Base-by-base conservation (phyloP, 2,329 filamentous ascomycete genomes). In the Ophiostoma triangulosporum region DNA sequence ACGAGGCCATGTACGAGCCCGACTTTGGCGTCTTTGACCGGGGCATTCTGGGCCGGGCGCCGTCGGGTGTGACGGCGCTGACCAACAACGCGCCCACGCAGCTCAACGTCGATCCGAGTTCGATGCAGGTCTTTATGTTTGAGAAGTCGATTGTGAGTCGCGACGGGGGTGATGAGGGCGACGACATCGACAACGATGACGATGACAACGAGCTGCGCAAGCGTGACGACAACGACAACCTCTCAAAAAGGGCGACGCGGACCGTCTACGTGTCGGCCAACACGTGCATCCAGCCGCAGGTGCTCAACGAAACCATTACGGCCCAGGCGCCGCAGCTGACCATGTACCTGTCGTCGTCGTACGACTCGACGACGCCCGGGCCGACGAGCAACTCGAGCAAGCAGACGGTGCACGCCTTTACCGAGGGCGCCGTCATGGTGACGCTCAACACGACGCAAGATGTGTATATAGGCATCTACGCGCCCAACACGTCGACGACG, bases 261-360 rank as follows among this genome's bases (percentile, higher is more conserved):
- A 78, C 69, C 1, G 72, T 97, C 3, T 96, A 85, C 66, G 75
- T 98, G 52, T 89, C 89, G 2, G 81, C 89, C 43, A 97, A 89
- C 60, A 90, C 87, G 1, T 98, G 93, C 66, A 68, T 79, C 26
- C 88, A 94, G 61, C 93, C 91, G 12, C 64, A 68, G 20, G 71
- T 74, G 38, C 77, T 68, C 8, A 70, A 53, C n/a, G 26, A 36
- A 3, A 69, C 71, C 24, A 71, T 69, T 1, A 62, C 62, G 3
- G 61, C 69, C 51, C 66, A 68, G 14, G 77, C 86, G 12, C 84
- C 86, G 1, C 89, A 95, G 62, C 75, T 97, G 50, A 77, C 78
- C 12, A 70, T 97, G 9, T 95, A 85, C 62, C 73, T 95, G 48
- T 94, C 89, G 3, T 80, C 72, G 17, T 79, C 80, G 3, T 62